Evolutionary conservation across 2,329 filamentous ascomycete species (phyloP).

Genomic region (Stagonosporopsis cucurbitacearum): DNA sequence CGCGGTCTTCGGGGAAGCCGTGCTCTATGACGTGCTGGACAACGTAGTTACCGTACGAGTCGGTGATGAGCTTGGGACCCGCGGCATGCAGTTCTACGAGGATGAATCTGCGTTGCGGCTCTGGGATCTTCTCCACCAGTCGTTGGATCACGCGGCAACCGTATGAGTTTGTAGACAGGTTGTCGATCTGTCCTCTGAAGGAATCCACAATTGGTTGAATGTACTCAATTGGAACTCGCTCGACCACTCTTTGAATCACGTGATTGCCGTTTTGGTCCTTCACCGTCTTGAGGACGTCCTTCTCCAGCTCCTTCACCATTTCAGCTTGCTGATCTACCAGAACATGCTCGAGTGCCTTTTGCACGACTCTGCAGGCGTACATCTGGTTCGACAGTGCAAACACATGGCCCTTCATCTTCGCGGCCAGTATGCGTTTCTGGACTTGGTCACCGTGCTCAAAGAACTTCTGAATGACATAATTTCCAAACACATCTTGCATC

Average conservation of each 20-base stretch:
- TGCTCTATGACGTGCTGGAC: slow-evolving; percentile 88
- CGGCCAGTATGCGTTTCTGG: slow-evolving; percentile 86
- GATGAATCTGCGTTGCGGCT: slow-evolving; percentile 72
- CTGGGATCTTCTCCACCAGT: slow-evolving; percentile 82
- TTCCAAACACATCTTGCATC: slow-evolving; percentile 97
- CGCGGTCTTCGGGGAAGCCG: slow-evolving; percentile 74
- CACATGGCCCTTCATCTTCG: slow-evolving; percentile 87
- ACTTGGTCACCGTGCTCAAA: slow-evolving; percentile 94
- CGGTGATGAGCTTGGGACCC: slow-evolving; percentile 74
- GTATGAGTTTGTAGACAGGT: slow-evolving; percentile 79
- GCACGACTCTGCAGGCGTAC: slow-evolving; percentile 94
- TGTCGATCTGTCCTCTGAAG: slow-evolving; percentile 75
- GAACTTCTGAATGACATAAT: slow-evolving; percentile 97
- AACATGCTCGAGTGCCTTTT: slow-evolving; percentile 92
- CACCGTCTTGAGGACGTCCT: slow-evolving; percentile 76
- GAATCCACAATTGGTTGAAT: slow-evolving; percentile 86
- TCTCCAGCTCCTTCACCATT: slow-evolving; percentile 82
- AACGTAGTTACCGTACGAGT: slow-evolving; percentile 96
- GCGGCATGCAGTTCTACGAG: slow-evolving; percentile 79
- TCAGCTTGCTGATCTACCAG: slow-evolving; percentile 89
- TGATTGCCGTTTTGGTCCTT: slow-evolving; percentile 94
- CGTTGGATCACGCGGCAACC: slow-evolving; percentile 94
- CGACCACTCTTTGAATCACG: slow-evolving; percentile 92
- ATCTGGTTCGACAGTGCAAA: slow-evolving; percentile 81
- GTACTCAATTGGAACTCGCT: slow-evolving; percentile 76